Evolutionary conservation across 2,329 filamentous ascomycete genomes (phyloP), one percentile per base, ranked within the genome.

Genomic region (Rutstroemia sydowiana): DNA sequence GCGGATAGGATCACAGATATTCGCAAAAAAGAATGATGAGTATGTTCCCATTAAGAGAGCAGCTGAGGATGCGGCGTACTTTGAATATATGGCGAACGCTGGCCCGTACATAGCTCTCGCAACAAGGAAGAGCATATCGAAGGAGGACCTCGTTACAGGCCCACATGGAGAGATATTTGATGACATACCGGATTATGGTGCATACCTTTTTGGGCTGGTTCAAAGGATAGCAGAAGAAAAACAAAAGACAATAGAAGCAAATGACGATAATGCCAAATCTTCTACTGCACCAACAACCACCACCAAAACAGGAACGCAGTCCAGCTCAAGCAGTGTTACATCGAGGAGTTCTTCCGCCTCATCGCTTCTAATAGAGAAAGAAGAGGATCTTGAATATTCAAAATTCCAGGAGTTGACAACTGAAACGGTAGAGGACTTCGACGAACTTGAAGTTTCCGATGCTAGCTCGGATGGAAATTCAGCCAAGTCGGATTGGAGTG

Each of bases 401-500:
- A 43, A 41, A 18, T 2, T 31, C 14, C 37, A 49, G 10, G 16
- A n/a, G n/a, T 28, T 23, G 3, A 32, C 8, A 8, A 13, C 18
- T 4, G 39, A 49, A 7, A 39, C 42, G 18, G 21, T 49, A 5
- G 47, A 49, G 21, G 47, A 42, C 10, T 21, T 21, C 13, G 26
- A 41, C n/a, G n/a, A n/a, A n/a, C n/a, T n/a, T 13, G 37, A 32
- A 5, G 30, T 30, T 8, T 49, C 47, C 23, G 28, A 49, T 36
- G 8, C 23, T 14, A 36, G 37, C 18, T 49, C 47, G 5, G 39
- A 49, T 18, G 18, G n/a, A 4, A 49, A 43, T 21, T 42, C 47
- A 6, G 37, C 47, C 2, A 39, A 49, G 14, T 42, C 20, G 11
- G 47, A 43, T 9, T 49, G 47, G 39, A 49, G 39, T 26, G 47